These are phyloP conservation scores for Tetraselmis chui DNA, from an alignment of 139 green algal genomes.

Conservation along the genomic window DNA sequence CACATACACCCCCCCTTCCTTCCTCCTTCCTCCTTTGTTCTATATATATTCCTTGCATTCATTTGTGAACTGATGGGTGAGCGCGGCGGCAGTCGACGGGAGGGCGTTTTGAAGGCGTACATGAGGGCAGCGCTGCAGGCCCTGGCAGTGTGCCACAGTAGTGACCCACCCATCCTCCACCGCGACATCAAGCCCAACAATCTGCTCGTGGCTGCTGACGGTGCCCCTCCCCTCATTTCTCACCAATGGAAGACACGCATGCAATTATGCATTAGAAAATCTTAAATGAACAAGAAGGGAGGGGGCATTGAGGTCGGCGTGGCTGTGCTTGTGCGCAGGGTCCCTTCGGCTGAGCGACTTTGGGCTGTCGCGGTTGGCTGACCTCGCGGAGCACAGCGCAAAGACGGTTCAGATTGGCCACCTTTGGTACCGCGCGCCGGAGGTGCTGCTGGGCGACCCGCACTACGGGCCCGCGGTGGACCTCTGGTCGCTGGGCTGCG, in stretches of 20 bases:
- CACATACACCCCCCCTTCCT: not conserved
- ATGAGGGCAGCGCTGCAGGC: slow-evolving; percentile 63
- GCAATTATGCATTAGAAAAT: too few species aligned
- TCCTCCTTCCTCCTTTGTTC: not conserved
- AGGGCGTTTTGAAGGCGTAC: slow-evolving; percentile 69
- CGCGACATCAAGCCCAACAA: slow-evolving; percentile 92
- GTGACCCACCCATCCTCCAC: slow-evolving; percentile 51
- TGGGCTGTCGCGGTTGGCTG: slow-evolving; percentile 54
- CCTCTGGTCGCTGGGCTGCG: slow-evolving; percentile 85
- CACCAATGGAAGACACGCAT: too few species aligned
- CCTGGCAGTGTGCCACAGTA: slow-evolving; percentile 58
- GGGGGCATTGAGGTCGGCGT: not conserved
- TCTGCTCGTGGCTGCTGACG: slow-evolving; percentile 55
- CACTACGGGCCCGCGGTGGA: slow-evolving; percentile 74
- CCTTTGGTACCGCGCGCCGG: slow-evolving; percentile 78
- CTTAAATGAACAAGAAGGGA: too few species aligned
- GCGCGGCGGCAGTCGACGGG: not conserved
- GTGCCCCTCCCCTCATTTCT: not conserved
- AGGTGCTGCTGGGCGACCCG: slow-evolving; percentile 76
- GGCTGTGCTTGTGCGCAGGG: slow-evolving; percentile 31
- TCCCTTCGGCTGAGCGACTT: slow-evolving; percentile 85
- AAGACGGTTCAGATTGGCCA: slow-evolving; percentile 30
- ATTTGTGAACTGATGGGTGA: too few species aligned
- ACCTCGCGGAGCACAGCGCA: too few species aligned
- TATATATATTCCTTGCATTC: too few species aligned